Conservation (phyloP, 805 yeast species). For the Candida coquimbonensis region DNA sequence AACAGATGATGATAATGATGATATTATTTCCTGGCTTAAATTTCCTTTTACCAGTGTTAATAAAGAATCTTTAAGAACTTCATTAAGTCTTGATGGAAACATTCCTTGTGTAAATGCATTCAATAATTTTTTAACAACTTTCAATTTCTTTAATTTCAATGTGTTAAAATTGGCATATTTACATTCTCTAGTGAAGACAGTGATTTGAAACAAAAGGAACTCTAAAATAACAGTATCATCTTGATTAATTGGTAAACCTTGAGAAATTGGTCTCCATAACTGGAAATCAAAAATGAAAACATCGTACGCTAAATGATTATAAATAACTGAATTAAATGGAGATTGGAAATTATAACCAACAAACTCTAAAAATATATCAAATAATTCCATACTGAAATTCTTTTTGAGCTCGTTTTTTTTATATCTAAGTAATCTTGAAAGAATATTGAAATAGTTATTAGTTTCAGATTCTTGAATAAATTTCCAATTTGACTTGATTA, state of each 20-base stretch:
- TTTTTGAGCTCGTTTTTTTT: constrained; percentile 27
- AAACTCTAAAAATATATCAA: constrained; percentile 42
- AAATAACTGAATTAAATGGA: constrained; percentile 50
- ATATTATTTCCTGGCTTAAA: constrained; percentile 47
- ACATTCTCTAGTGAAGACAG: constrained; percentile 47
- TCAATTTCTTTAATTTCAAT: constrained; percentile 46
- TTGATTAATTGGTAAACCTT: constrained; percentile 8
- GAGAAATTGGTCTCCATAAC: constrained; percentile 36
- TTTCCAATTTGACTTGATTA: constrained; percentile 43
- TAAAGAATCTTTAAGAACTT: constrained; percentile 33
- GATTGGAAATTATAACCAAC: constrained; percentile 49
- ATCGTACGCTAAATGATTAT: constrained; percentile 50
- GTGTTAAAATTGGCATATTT: constrained; percentile 44
- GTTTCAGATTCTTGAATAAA: constrained; percentile 51
- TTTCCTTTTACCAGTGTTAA: constrained; percentile 36
- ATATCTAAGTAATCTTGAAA: constrained; percentile 45
- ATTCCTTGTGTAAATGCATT: constrained; percentile 22
- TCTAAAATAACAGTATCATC: constrained; percentile 38
- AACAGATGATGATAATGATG: constrained; percentile 43
- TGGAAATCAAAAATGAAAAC: constrained; percentile 57
- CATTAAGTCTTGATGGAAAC: constrained; percentile 25
- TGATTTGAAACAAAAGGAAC: constrained; percentile 51
- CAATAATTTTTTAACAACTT: constrained; percentile 30
- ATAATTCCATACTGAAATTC: constrained; percentile 32
- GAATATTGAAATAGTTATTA: constrained; percentile 51